Evolutionary conservation across 306 rosid species (phyloP).

Genomic region (Mucuna pruriens): DNA sequence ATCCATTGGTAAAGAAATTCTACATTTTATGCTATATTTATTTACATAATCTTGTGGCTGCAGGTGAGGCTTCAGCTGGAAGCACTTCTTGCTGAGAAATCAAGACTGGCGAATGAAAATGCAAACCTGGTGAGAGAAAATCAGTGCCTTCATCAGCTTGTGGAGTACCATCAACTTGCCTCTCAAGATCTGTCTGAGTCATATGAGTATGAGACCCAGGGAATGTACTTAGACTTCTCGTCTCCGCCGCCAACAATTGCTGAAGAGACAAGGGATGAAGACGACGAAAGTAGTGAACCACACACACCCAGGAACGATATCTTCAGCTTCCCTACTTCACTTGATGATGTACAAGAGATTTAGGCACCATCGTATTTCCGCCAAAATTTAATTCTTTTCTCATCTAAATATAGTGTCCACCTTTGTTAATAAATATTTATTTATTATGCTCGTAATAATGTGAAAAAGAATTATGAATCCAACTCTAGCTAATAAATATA

Average conservation of each 20-base stretch:
- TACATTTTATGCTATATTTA: too few species aligned
- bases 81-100: constrained; percentile 89
- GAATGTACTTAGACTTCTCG: constrained; percentile 85
- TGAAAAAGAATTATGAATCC: neutral
- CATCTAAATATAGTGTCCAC: neutral
- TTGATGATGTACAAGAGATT: constrained; percentile 34
- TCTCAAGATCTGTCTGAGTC: constrained; percentile 76
- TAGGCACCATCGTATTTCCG: constrained; percentile 13
- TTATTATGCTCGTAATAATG: neutral
- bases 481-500: neutral
- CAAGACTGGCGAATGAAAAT: constrained; percentile 88
- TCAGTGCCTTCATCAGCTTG: constrained; percentile 92
- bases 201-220: constrained; percentile 73
- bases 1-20: too few species aligned
- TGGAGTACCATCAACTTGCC: constrained; percentile 88
- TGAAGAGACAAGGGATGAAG: constrained; percentile 44
- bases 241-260: constrained; percentile 63
- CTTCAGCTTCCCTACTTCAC: constrained; percentile 47
- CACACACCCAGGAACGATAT: constrained; percentile 46
- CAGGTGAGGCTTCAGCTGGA: constrained; percentile 98
- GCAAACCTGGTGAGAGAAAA: constrained; percentile 87
- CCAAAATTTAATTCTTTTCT: neutral
- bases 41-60: too few species aligned
- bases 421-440: neutral
- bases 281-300: constrained; percentile 17